Base-by-base conservation (phyloP, 148 eudicot species). In the Talinum fruticosum region DNA sequence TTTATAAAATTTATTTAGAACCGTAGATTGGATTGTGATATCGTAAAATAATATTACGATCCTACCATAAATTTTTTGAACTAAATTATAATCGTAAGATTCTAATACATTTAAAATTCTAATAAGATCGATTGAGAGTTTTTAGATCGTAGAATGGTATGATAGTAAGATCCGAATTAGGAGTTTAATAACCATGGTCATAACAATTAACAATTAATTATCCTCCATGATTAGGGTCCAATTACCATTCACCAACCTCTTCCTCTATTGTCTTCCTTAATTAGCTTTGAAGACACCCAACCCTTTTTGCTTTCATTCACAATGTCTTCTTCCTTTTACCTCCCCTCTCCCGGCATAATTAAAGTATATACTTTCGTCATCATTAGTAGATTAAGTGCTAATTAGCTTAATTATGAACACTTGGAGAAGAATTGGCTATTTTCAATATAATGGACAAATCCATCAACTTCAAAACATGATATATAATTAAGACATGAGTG, bases 241-340 rank as follows among this genome's bases (percentile, higher is more conserved):
- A 62, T 7, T 28, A 62, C 5, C 66, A 62, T 10, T 28, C 66
- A 62, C 66, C 66, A 24, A 62, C 15, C 66, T 62, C 10, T 23
- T 59, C 29, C 64, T 24, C 64, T 24, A 7, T 59, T 59, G 7
- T 59, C 64, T 26, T 28, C 10, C 3, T 62, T 28, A 12, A 13
- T 62, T 62, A 62, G 33, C 66, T 62, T 62, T 26, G 66, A 62
- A 28, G 66, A 8, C 66, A 62, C 15, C 66, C 66, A 62, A 62
- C 34, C 66, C 30, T 59, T 26, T 26, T 41, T 12, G 16, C 33
- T 28, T 62, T 51, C 6, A 54, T 28, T 28, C 8, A 62, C 66
- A 28, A 10, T 62, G 16, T 24, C 28, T 23, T 28, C 13, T 62
- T 12, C 33, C 28, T 62, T 62, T 61, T 4, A 26, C 66, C 32